Base-by-base conservation (phyloP, 2,329 filamentous ascomycete genomes). In the Tolypocladium inflatum region DNA sequence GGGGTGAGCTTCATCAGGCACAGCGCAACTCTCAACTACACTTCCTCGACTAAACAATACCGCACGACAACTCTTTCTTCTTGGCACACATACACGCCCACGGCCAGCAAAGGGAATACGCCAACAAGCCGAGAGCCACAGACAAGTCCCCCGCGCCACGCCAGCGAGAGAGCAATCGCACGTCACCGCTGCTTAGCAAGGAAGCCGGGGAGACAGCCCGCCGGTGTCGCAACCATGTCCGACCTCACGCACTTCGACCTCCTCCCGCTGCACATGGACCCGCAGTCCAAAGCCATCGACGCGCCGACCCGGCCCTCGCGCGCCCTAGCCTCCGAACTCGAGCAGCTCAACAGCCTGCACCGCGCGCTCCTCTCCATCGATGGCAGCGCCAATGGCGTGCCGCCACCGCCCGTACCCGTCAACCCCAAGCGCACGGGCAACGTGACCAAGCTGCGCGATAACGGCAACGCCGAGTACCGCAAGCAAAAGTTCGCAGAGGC, bases 351-450 rank as follows among this genome's bases (percentile, higher is more conserved):
- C 80, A 69, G 74, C 55, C 84, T 97, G 55, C 90, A 96, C 83
- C 85, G 85, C 64, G 73, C 82, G 50, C 83, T 97, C 60, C 78
- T 94, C 65, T 74, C 74, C 57, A 57, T 70, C 60, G 72, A 73
- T 64, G 80, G 84, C 51, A 73, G 77, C 37, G 83, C 87, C 7
- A 80, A 83, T 59, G 80, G 76, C 54, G 78, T 91, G 23, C 93
- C 93, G 0, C 91, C 92, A 6, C 89, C 93, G 0, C 94, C 94
- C 0, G 82, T 96, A 48, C 92, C 92, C 60, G 87, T 97, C 61
- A 95, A 96, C 79, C 92, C 91, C 55, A 96, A 97, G 77, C 90
- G 93, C 68, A 87, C 83, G 63, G 91, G 90, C 41, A 86, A 92
- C 70, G 89, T 99, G 74, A 84, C 80, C 74, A 97, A 97, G 77